Base-by-base conservation (phyloP, 768 basidiomycete genomes). In the Dentipellis sp. region DNA sequence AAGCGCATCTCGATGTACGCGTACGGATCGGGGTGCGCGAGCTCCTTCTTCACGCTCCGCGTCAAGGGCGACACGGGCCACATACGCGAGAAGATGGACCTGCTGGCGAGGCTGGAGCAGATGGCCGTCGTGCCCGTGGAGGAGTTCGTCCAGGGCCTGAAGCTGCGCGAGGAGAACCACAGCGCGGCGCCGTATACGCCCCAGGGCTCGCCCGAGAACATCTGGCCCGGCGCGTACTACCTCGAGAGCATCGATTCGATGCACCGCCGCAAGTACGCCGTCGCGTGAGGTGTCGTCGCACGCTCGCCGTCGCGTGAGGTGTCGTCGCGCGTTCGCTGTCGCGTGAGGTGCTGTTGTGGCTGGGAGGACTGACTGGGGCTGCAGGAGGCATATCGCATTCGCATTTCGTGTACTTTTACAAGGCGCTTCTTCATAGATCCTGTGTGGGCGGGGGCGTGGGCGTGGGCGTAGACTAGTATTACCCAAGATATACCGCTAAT, bases 11-110 rank as follows among this genome's bases (percentile, higher is more conserved):
- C 84, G 64, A 78, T 98, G 79, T 99, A 93, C 77, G 91, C 91
- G n/a, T 99, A 94, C 69, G 97, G 97, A 42, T 86, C 84, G 54
- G 97, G 97, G 51, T 90, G 92, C 61, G 94, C 97, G n/a, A 86
- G 91, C 49, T 87, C 84, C 58, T 97, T 97, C 87, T 99, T 86
- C 78, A 83, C 86, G 21, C 74, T 94, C 54, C 79, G 81, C 55
- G 83, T 97, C 65, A 88, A 87, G 77, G 94, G 93, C 57, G 89
- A 93, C 66, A 94, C 91, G 12, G 72, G 79, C 23, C 82, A 86
- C 69, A 93, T 99, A 57, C 75, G 76, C 60, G 73, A 82, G 68
- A 92, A 88, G 75, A 75, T 99, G 72, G 78, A 97, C 66, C 80
- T 99, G 59, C 68, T 85, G 55, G 75, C 81, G 62, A 80, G 94